Percentiles rank a stretch among this genome's conserved stretches.
These are phyloP conservation scores for Starmera pachycereana DNA, from an alignment of 805 yeast species.

Conservation along the genomic window DNA sequence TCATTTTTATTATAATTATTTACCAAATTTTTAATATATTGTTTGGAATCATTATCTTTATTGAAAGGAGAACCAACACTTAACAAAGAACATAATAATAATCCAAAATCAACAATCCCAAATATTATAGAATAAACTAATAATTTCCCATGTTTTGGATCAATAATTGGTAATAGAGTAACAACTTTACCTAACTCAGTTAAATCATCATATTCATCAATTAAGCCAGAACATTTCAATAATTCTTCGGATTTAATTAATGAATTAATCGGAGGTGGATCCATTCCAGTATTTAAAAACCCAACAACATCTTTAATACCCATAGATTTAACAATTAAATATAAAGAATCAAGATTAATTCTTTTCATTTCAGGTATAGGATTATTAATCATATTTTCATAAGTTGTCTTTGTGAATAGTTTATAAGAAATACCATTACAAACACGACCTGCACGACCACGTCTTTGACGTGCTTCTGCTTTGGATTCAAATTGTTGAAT, in stretches of 20 bases:
- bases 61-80: constrained; percentile 69
- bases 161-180: constrained; percentile 73
- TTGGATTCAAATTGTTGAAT: constrained; percentile 80
- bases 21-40: constrained; percentile 40
- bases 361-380: constrained; percentile 88
- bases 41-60: constrained; percentile 52
- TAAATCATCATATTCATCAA: constrained; percentile 36
- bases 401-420: constrained; percentile 56
- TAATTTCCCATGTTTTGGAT: constrained; percentile 75
- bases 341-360: constrained; percentile 73
- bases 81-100: constrained; percentile 72
- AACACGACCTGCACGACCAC: constrained; percentile 99
- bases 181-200: constrained; percentile 75
- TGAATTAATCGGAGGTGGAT: constrained; percentile 52
- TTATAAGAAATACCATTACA: constrained; percentile 74
- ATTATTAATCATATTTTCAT: constrained; percentile 49
- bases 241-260: constrained; percentile 29
- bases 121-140: constrained; percentile 72
- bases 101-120: constrained; percentile 67
- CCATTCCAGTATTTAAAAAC: constrained; percentile 69
- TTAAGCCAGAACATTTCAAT: constrained; percentile 65
- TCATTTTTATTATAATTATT: constrained; percentile 26
- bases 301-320: constrained; percentile 62
- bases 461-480: constrained; percentile 83
- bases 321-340: constrained; percentile 80